Evolutionary conservation across 768 basidiomycete genomes (phyloP).

Genomic region (Leucosporidium scottii): DNA sequence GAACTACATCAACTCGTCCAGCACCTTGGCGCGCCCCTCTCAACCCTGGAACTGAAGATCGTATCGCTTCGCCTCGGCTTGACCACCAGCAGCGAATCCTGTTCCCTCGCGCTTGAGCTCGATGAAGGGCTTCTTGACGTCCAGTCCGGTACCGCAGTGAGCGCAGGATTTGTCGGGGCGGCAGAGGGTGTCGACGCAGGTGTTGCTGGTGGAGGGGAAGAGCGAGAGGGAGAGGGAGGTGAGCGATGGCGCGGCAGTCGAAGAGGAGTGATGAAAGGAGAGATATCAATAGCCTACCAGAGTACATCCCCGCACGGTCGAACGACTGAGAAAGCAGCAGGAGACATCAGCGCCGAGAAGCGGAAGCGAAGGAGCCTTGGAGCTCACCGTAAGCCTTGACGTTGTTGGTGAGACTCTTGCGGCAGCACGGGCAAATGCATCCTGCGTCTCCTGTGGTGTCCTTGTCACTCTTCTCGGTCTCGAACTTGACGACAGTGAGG

Average conservation of each 20-base stretch:
- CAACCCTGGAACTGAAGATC: slow-evolving; percentile 83
- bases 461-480: slow-evolving; percentile 43
- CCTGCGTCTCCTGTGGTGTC: slow-evolving; percentile 7
- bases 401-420: slow-evolving; percentile 73
- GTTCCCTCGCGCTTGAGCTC: slow-evolving; percentile 89
- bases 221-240: background rate
- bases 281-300: slow-evolving; percentile 46
- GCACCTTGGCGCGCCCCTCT: background rate
- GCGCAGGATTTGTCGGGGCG: slow-evolving; percentile 60
- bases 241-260: too few species aligned
- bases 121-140: slow-evolving; percentile 61
- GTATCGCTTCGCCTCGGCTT: slow-evolving; percentile 74
- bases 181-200: slow-evolving; percentile 81
- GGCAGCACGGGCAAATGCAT: slow-evolving; percentile 81
- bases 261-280: too few species aligned
- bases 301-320: slow-evolving; percentile 85
- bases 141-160: slow-evolving; percentile 65
- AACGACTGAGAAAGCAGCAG: slow-evolving; percentile 51
- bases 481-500: slow-evolving; percentile 72
- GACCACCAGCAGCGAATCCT: slow-evolving; percentile 87
- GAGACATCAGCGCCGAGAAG: background rate
- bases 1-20: background rate
- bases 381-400: slow-evolving; percentile 60
- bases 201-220: slow-evolving; percentile 46
- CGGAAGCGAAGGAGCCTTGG: background rate